A percentile compares a stretch with the other conserved stretches of the same genome.
Evolutionary conservation across 495 filamentous ascomycete species (phyloP).

Genomic region (Trichodelitschia bisporula): DNA sequence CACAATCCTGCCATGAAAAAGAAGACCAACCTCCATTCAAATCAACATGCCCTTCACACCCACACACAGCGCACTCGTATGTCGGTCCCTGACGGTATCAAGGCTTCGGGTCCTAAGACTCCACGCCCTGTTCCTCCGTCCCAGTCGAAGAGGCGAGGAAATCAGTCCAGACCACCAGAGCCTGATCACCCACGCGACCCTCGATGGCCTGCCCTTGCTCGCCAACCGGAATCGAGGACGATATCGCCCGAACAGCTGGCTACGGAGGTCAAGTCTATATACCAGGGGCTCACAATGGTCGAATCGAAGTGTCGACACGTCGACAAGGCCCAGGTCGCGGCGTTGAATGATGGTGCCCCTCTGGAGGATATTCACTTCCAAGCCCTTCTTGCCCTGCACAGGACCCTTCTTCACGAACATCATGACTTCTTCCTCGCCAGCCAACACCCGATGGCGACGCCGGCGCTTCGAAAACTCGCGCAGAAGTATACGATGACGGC

Average conservation of each 20-base stretch:
- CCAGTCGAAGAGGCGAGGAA: too few species aligned
- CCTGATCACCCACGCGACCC: too few species aligned
- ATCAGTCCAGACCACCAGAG: too few species aligned
- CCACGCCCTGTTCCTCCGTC: too few species aligned
- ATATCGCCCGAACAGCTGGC: conserved; percentile 12
- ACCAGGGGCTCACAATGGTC: conserved; percentile 52
- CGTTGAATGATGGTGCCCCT: conserved; percentile 8
- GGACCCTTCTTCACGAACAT: conserved; percentile 21
- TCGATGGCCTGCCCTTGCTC: too few species aligned
- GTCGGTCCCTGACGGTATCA: too few species aligned
- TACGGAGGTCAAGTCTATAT: conserved; percentile 34
- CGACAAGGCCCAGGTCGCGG: conserved; percentile 23
- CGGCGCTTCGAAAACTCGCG: conserved; percentile 30
- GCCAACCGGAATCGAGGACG: conserved; percentile 8
- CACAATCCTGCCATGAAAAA: too few species aligned
- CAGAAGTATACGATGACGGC: conserved; percentile 59
- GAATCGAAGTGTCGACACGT: conserved; percentile 59
- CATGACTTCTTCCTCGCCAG: conserved; percentile 40
- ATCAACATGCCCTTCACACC: too few species aligned
- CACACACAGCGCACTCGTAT: too few species aligned
- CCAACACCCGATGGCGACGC: conserved; percentile 44
- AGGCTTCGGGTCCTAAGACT: too few species aligned
- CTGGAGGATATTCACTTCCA: conserved; percentile 46
- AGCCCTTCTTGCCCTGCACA: conserved; percentile 43
- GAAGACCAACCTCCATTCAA: too few species aligned